Base-by-base conservation (phyloP, 2,329 filamentous ascomycete genomes). In the Penicillium sp. region DNA sequence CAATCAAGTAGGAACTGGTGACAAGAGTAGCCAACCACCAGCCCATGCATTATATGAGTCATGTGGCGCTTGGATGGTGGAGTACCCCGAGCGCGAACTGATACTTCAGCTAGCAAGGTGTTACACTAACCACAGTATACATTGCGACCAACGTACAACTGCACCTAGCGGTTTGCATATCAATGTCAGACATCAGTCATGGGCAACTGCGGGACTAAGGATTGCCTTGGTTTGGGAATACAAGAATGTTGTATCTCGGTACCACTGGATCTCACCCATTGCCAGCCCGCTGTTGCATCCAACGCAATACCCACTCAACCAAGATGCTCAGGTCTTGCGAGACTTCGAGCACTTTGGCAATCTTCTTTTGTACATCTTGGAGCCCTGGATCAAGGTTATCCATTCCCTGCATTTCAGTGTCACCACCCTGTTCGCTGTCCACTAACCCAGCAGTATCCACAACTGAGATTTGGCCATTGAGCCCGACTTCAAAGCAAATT, bases 241-340 rank as follows among this genome's bases (percentile, higher is more conserved):
- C 32, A 34, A n/a, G 19, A 17, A 29, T 24, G 6, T 8, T 35
- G 22, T 31, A 43, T 43, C 24, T 26, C 17, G 37, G 19, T 43
- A 32, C 17, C 45, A 43, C 17, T 26, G 17, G 10, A n/a, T 35
- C 32, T 61, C 53, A 58, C 45, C 56, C 56, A 48, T 57, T 56
- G 51, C 49, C 56, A 38, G 57, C 59, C 31, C 60, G 63, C 54
- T 64, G 64, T 47, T 62, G 61, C 54, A 62, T 55, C 65, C 64
- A 68, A 53, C 60, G 64, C 43, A 70, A 51, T 50, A 72, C 62
- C 69, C 71, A 74, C 63, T 73, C 71, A 24, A 74, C 69, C 34
- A 72, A 49, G 35, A 69, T 60, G 15, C 72, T 69, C 48, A 74
- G 55, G 59, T 74, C 71, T 53, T 74, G 71, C n/a, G 69, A 71